Percentiles rank a stretch among this genome's conserved stretches.
phyloP scores from a whole-genome alignment of 116 monocot genomes.

The Trichopus zeylanicus region DNA sequence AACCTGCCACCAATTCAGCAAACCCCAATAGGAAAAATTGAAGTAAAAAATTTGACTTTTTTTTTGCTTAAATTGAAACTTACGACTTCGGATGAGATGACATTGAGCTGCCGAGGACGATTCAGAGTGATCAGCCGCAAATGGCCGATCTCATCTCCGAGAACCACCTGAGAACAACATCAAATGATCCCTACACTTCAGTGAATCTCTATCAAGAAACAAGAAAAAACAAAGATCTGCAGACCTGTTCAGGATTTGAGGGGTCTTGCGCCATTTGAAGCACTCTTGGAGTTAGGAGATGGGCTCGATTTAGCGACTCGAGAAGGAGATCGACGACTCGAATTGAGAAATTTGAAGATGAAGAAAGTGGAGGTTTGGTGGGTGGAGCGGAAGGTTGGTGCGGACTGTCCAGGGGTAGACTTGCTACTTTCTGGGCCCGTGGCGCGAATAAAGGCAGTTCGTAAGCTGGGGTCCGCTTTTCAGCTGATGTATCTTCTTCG shows the following conservation, averaged over 20 bases:
- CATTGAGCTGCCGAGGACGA: slow-evolving; percentile 83
- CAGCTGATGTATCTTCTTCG: too few species aligned
- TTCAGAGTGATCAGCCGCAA: slow-evolving; percentile 71
- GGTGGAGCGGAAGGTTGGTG: too few species aligned
- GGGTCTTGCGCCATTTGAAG: slow-evolving; percentile 16
- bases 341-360: too few species aligned
- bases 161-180: slow-evolving; percentile 33
- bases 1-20: slow-evolving; percentile 38
- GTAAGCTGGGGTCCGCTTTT: too few species aligned
- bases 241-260: slow-evolving; percentile 15
- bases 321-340: too few species aligned
- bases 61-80: not conserved
- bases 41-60: not conserved
- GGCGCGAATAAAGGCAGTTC: too few species aligned
- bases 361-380: too few species aligned
- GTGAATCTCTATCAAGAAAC: not conserved
- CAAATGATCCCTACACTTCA: not conserved
- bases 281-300: too few species aligned
- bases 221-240: not conserved
- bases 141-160: slow-evolving; percentile 53
- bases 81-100: slow-evolving; percentile 72
- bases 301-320: too few species aligned
- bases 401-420: too few species aligned
- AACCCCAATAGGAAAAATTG: not conserved
- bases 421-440: too few species aligned